Evolutionary conservation across 352 stramenopile species (phyloP).

Genomic region (Phytophthora pini): DNA sequence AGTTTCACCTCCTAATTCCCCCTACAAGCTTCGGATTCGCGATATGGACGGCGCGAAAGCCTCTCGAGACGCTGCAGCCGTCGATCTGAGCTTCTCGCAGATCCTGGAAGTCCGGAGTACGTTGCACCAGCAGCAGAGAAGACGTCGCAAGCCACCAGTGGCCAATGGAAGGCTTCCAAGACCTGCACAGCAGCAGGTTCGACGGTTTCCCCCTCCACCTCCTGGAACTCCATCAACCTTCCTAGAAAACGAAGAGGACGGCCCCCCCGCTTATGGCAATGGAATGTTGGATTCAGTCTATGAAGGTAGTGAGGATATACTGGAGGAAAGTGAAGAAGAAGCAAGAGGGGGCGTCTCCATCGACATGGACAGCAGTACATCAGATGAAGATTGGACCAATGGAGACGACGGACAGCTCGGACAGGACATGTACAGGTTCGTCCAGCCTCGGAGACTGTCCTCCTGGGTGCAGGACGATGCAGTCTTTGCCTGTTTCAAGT

Average conservation of each 20-base stretch:
- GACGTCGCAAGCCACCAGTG: conserved; percentile 29
- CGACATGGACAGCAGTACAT: conserved; percentile 37
- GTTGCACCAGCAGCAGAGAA: conserved; percentile 51
- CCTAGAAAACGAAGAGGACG: conserved; percentile 19
- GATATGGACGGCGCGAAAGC: conserved; percentile 53
- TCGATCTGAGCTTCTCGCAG: conserved; percentile 86
- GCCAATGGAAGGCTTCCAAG: background rate
- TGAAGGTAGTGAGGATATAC: conserved; percentile 50
- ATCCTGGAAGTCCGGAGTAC: conserved; percentile 75
- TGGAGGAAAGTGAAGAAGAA: conserved; percentile 39
- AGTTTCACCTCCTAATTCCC: background rate
- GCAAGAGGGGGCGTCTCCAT: conserved; percentile 1
- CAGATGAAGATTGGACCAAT: conserved; percentile 74
- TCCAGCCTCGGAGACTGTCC: conserved; percentile 77
- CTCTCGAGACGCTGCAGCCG: conserved; percentile 36
- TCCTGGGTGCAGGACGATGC: conserved; percentile 89
- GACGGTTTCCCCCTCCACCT: conserved; percentile 21
- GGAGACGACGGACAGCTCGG: conserved; percentile 53
- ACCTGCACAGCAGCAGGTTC: conserved; percentile 7
- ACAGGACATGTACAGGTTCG: conserved; percentile 85
- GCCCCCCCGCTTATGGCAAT: conserved; percentile 34
- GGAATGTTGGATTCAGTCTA: conserved; percentile 68
- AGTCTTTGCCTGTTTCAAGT: conserved; percentile 89
- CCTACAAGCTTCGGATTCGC: conserved; percentile 11
- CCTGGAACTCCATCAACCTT: conserved; percentile 15